These are phyloP conservation scores for Puccinia brachypodii DNA, from an alignment of 1,284 basidiomycete species.

Conservation along the genomic window DNA sequence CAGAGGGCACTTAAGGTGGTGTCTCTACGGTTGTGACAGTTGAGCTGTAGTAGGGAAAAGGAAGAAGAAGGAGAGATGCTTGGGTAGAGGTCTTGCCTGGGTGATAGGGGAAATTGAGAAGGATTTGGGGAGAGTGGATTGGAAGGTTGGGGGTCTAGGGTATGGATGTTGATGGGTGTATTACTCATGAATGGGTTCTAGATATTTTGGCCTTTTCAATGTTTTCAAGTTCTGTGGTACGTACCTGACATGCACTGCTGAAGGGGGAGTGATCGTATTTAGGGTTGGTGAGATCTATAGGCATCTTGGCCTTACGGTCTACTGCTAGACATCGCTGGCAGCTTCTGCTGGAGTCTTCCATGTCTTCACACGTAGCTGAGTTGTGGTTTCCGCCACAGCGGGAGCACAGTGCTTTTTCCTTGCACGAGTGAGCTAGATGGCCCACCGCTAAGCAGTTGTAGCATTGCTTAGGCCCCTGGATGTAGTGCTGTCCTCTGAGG, in stretches of 20 bases:
- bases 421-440: not conserved
- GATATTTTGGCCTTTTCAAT: not conserved
- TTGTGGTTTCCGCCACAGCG: not conserved
- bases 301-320: not conserved
- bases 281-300: not conserved
- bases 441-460: not conserved
- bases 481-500: not conserved
- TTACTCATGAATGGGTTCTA: not conserved
- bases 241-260: not conserved
- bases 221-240: not conserved
- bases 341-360: not conserved
- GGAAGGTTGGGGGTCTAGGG: not conserved
- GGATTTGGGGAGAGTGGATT: not conserved
- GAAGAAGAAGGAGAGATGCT: not conserved
- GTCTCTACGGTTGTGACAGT: slow-evolving; percentile 18
- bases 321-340: not conserved
- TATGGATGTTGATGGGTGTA: not conserved
- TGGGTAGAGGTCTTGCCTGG: not conserved
- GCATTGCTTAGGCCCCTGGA: not conserved
- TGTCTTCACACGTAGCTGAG: not conserved
- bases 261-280: slow-evolving; percentile 7
- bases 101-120: too few species aligned
- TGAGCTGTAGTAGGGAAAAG: slow-evolving; percentile 5
- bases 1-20: not conserved
- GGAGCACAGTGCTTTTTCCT: not conserved